Conservation (phyloP, 1,284 basidiomycete genomes). For the Hortiboletus rubellus region DNA sequence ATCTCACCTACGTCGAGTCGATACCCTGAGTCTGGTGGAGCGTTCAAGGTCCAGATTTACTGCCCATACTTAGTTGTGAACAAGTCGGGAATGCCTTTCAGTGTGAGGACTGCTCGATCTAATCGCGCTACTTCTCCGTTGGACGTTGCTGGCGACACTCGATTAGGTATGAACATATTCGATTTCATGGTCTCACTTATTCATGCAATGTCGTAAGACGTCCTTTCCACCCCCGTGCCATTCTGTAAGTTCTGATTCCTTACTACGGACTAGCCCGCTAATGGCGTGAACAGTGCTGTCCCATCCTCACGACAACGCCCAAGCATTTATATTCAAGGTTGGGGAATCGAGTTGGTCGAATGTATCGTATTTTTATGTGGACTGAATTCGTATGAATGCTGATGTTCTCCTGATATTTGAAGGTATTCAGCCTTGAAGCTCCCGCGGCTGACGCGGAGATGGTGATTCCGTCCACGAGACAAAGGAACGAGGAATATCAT, state of each 20-base stretch:
- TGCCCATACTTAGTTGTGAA: conserved; percentile 93
- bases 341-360: conserved; percentile 93
- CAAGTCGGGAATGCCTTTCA: conserved; percentile 89
- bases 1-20: conserved; percentile 46
- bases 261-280: conserved; percentile 39
- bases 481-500: conserved; percentile 79
- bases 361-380: conserved; percentile 40
- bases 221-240: conserved; percentile 60
- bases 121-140: conserved; percentile 71
- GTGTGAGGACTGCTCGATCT: conserved; percentile 67
- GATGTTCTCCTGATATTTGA: conserved; percentile 6
- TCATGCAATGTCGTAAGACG: conserved; percentile 41
- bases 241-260: conserved; percentile 61
- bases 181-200: conserved; percentile 1
- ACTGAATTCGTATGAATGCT: background rate
- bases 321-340: conserved; percentile 83
- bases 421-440: conserved; percentile 89
- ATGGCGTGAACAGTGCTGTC: conserved; percentile 72
- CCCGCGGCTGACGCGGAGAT: conserved; percentile 89
- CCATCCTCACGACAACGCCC: conserved; percentile 79
- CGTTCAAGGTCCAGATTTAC: conserved; percentile 97
- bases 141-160: conserved; percentile 83
- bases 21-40: conserved; percentile 93
- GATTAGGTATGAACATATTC: conserved; percentile 44
- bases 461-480: conserved; percentile 66